Evolutionary conservation across 352 stramenopile genomes (phyloP).

Genomic region (Globisporangium parvum): DNA sequence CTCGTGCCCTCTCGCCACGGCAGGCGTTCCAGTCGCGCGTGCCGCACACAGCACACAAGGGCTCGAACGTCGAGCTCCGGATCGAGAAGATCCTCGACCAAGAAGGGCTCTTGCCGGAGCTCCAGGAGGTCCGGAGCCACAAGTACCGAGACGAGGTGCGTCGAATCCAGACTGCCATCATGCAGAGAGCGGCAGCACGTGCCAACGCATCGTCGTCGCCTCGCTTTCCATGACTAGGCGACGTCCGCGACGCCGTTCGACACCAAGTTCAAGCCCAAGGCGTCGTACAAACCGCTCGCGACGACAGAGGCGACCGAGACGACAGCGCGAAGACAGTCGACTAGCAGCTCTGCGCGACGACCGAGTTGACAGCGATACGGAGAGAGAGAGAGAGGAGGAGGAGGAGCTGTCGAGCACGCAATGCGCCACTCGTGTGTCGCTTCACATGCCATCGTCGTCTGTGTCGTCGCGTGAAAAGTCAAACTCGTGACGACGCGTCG

Average conservation of each 20-base stretch:
- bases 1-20: neutral
- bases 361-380: neutral
- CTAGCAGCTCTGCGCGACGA: neutral
- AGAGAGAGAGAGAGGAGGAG: neutral
- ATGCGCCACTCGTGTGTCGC: neutral
- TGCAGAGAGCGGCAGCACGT: too few species aligned
- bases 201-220: too few species aligned
- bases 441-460: constrained; percentile 10
- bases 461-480: constrained; percentile 30
- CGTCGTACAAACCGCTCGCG: constrained; percentile 21
- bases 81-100: constrained; percentile 60
- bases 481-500: constrained; percentile 30
- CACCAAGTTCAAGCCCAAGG: constrained; percentile 24
- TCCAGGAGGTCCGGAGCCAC: constrained; percentile 49
- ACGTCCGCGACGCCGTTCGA: constrained; percentile 25
- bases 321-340: neutral
- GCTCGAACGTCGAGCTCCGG: constrained; percentile 45
- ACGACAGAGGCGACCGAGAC: neutral
- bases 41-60: constrained; percentile 61
- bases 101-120: constrained; percentile 41
- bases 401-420: neutral
- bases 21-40: constrained; percentile 36
- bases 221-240: constrained; percentile 9
- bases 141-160: constrained; percentile 40
- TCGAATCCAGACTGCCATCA: too few species aligned